Evolutionary conservation across 2,329 filamentous ascomycete species (phyloP).

Genomic region (Sclerotinia minor): DNA sequence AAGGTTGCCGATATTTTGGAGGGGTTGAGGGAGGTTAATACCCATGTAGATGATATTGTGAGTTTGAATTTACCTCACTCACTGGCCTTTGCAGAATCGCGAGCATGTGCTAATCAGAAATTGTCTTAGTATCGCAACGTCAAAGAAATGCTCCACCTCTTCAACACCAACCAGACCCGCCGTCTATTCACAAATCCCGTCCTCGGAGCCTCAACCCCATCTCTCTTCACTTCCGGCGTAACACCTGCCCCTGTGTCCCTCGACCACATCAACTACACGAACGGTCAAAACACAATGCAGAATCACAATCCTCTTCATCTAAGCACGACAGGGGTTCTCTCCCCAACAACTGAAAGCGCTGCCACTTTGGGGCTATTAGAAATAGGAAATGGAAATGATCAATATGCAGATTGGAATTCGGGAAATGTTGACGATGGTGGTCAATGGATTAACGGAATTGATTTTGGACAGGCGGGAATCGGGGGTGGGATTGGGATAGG

Average conservation of each 20-base stretch:
- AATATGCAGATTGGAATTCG: conserved; percentile 14
- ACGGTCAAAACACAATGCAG: neutral
- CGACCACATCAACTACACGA: neutral
- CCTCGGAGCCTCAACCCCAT: neutral
- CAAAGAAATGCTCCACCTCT: conserved; percentile 16
- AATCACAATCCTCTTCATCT: neutral
- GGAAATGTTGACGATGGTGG: conserved; percentile 4
- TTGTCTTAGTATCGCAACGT: conserved; percentile 10
- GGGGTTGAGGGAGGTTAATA: conserved; percentile 20
- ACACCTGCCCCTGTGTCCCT: conserved; percentile 3
- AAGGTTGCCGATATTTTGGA: conserved; percentile 13
- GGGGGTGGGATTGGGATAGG: neutral
- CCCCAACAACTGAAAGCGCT: conserved; percentile 9
- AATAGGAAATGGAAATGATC: conserved; percentile 8
- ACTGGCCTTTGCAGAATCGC: too few species aligned
- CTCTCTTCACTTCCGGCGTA: conserved; percentile 4
- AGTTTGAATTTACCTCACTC: neutral
- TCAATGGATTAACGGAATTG: conserved; percentile 2
- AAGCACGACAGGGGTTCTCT: neutral
- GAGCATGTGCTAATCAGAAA: neutral
- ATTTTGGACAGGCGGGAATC: neutral
- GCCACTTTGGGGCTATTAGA: neutral
- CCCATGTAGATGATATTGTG: conserved; percentile 22
- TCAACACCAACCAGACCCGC: neutral
- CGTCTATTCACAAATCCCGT: neutral